Base-by-base conservation (phyloP, 1,284 basidiomycete species). In the Irpex lacteus region DNA sequence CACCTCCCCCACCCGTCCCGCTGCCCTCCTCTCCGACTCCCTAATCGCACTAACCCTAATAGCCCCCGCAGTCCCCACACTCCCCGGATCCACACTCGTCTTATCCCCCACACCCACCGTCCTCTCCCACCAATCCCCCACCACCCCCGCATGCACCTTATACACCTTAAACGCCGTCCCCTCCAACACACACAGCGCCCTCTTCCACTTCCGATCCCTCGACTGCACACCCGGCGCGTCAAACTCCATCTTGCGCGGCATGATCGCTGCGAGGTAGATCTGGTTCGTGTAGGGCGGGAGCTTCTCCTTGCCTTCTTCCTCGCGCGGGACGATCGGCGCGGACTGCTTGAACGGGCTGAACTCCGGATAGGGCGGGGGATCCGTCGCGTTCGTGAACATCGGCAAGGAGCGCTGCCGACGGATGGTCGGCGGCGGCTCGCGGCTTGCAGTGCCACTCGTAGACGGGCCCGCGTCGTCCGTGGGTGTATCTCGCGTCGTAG, bases 211-310 rank as follows among this genome's bases (percentile, higher is more conserved):
- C 44, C 98, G 84, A 73, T 98, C 95, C 72, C 84, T 87, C 15
- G 96, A 90, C 74, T 97, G 94, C 2, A 95, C 81, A 7, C 95
- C 94, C 0, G 96, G 94, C 13, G 85, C 80, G 1, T 78, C 81
- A 74, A 99, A 98, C 81, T 99, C 97, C 90, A 97, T 88, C 83
- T 99, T 99, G 60, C 94, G 87, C 4, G 92, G 91, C 79, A 99
- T 85, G 66, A 91, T 85, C 1, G 92, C 94, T 59, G 89, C 85
- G 69, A 99, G 87, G 74, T 95, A 91, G 13, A 98, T 87, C 54
- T 80, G 73, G 77, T 98, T 98, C 68, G 82, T 85, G 77, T 99
- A 99, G 1, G 71, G 53, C 0, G 98, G 97, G 2, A 99, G 82
- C 52, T 76, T 77, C 77, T 99, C 97, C 49, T 71, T 78, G 19